phyloP scores from a whole-genome alignment of 495 filamentous ascomycete species.

The Viridothelium virens region DNA sequence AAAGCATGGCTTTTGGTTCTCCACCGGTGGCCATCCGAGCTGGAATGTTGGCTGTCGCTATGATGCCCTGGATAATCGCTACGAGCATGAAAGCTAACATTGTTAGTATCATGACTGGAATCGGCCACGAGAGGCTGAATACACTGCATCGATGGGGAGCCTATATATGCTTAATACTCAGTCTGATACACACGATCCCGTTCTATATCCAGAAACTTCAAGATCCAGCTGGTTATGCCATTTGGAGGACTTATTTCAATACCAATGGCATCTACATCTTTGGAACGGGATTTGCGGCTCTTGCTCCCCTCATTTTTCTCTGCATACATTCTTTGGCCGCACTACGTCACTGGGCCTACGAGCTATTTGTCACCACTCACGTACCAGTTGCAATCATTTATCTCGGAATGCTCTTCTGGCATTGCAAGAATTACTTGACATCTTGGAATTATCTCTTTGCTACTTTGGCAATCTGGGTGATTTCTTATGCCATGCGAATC shows the following conservation, averaged over 20 bases:
- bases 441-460: constrained; percentile 88
- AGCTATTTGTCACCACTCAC: constrained; percentile 75
- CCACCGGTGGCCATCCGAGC: constrained; percentile 83
- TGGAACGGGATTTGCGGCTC: constrained; percentile 79
- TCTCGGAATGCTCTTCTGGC: constrained; percentile 86
- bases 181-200: constrained; percentile 74
- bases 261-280: constrained; percentile 61
- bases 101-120: constrained; percentile 75
- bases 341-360: constrained; percentile 58
- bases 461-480: constrained; percentile 73
- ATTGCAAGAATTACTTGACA: constrained; percentile 82
- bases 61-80: constrained; percentile 90
- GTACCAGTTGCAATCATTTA: constrained; percentile 74
- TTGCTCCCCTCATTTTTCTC: constrained; percentile 72
- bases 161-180: constrained; percentile 78
- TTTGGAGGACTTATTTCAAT: constrained; percentile 59
- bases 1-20: constrained; percentile 74
- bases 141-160: constrained; percentile 88
- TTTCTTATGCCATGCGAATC: constrained; percentile 38
- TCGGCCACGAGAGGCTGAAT: constrained; percentile 86
- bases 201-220: constrained; percentile 85
- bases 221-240: constrained; percentile 60
- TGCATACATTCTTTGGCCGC: constrained; percentile 75
- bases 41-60: constrained; percentile 87
- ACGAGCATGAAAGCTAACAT: constrained; percentile 88